These are phyloP conservation scores for Exophiala calicioides DNA, from an alignment of 2,329 filamentous ascomycete genomes.

Conservation along the genomic window DNA sequence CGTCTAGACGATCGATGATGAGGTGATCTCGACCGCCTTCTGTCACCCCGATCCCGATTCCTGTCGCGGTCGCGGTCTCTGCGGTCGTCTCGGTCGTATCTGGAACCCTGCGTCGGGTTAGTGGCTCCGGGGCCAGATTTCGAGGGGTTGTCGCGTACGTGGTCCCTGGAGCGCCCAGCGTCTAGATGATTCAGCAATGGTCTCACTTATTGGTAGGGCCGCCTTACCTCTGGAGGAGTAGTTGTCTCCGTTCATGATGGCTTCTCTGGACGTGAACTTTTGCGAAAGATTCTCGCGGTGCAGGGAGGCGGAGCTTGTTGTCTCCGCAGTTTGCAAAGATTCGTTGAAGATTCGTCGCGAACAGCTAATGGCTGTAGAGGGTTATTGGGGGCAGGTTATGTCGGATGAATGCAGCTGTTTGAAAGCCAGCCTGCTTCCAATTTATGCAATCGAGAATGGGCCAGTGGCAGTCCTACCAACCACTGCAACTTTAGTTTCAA, in stretches of 20 bases:
- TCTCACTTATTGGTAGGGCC: constrained; percentile 3
- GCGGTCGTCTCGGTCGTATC: constrained; percentile 50
- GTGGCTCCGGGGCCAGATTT: constrained; percentile 22
- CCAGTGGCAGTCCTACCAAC: too few relatives aligned
- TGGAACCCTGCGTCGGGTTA: constrained; percentile 41
- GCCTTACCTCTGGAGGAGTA: constrained; percentile 74
- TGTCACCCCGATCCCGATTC: constrained; percentile 45
- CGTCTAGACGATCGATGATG: constrained; percentile 69
- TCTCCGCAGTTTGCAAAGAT: too few relatives aligned
- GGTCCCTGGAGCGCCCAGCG: constrained; percentile 54
- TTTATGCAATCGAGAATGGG: too few relatives aligned
- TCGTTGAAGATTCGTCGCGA: too few relatives aligned
- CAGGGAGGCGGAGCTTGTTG: too few relatives aligned
- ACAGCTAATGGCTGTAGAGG: too few relatives aligned
- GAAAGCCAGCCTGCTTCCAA: too few relatives aligned
- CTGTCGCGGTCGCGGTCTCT: constrained; percentile 49
- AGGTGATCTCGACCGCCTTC: constrained; percentile 84
- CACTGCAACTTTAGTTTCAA: too few relatives aligned
- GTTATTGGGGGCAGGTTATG: too few relatives aligned
- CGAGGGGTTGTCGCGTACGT: constrained; percentile 40
- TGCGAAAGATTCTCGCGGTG: too few relatives aligned
- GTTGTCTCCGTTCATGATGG: constrained; percentile 79
- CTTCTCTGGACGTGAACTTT: too few relatives aligned
- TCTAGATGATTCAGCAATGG: constrained; percentile 46
- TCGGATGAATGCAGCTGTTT: too few relatives aligned